Percentiles rank a stretch among this genome's conserved stretches.
Conservation (phyloP, 768 basidiomycete genomes). For the Rhodotorula babjevae region DNA sequence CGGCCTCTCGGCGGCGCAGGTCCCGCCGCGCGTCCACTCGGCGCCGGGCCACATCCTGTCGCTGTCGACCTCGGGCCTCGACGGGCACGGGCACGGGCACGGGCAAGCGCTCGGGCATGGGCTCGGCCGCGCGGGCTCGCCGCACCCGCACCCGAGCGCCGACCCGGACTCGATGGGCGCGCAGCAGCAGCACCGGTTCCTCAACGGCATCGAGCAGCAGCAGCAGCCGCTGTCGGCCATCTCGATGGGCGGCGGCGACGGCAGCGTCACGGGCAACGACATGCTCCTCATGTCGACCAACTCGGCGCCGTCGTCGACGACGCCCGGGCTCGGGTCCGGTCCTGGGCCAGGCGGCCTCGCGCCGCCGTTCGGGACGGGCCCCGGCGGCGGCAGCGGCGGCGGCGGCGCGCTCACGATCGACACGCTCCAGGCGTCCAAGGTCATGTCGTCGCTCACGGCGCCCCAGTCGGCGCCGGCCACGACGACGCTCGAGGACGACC, state of each 20-base stretch:
- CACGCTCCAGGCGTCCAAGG: not conserved
- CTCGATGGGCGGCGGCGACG: not conserved
- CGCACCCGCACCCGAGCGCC: constrained; percentile 4
- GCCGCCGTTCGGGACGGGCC: not conserved
- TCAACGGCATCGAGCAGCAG: not conserved
- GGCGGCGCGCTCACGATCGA: not conserved
- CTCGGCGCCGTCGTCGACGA: not conserved
- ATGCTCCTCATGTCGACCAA: not conserved
- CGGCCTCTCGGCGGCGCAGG: not conserved
- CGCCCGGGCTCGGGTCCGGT: not conserved
- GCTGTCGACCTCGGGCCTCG: constrained; percentile 14
- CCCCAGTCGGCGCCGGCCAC: not conserved
- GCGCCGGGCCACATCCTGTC: constrained; percentile 32
- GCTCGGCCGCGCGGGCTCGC: not conserved
- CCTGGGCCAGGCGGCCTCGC: not conserved
- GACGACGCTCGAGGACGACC: constrained; percentile 1
- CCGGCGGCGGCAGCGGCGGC: too few species aligned
- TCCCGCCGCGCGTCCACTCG: constrained; percentile 26
- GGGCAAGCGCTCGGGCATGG: too few species aligned
- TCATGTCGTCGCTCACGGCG: not conserved
- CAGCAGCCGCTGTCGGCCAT: not conserved
- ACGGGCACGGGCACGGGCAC: not conserved
- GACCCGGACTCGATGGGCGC: constrained; percentile 13
- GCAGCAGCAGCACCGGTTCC: constrained; percentile 5
- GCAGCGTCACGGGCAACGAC: too few species aligned